Evolutionary conservation across 345 rosid species (phyloP), one percentile per base, ranked within the genome.

Genomic region (Eutrema japonicum): DNA sequence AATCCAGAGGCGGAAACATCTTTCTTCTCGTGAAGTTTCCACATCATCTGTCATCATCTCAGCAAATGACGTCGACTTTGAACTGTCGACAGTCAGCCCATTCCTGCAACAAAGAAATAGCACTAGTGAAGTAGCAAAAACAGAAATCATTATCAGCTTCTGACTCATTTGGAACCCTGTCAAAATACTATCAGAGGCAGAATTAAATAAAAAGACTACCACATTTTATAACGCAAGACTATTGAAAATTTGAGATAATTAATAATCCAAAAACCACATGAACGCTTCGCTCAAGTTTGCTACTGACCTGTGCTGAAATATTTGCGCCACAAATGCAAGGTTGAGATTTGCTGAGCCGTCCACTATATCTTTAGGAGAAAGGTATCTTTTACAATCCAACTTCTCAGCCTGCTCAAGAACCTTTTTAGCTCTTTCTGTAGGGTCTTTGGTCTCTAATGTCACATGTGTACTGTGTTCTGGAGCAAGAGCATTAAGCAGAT

Each of bases 31-130:
- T 59, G 99, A 95, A 70, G 99, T 92, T 82, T 95, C 81, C 12
- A 74, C 85, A 82, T 95, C 99, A 79, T 95, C 99, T 6, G 92
- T 88, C 97, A 95, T 92, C 99, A 95, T 95, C 82, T 92, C 99
- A 59, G 99, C 94, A 66, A 84, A 90, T 57, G 96, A 80, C 40
- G 82, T 66, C 75, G 64, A 59, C 68, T 90, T 95, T 54, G 72
- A 71, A 83, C 50, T 87, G 57, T 90, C 96, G 50, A 56, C 78
- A 4, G 93, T 65, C 73, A 95, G 80, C 48, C 98, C 99, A 83
- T 92, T 95, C 88, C 99, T 90, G 89, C 76, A 81, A 74, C 66
- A 70, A 66, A 57, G 32, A 76, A 35, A 68, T 58, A 49, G 36
- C 52, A 78, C 35, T 69, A 46, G 55, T 55, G 56, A 40, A 32